Evolutionary conservation across 345 rosid species (phyloP), one percentile per base, ranked within the genome.

Genomic region (Aquilaria malaccensis): DNA sequence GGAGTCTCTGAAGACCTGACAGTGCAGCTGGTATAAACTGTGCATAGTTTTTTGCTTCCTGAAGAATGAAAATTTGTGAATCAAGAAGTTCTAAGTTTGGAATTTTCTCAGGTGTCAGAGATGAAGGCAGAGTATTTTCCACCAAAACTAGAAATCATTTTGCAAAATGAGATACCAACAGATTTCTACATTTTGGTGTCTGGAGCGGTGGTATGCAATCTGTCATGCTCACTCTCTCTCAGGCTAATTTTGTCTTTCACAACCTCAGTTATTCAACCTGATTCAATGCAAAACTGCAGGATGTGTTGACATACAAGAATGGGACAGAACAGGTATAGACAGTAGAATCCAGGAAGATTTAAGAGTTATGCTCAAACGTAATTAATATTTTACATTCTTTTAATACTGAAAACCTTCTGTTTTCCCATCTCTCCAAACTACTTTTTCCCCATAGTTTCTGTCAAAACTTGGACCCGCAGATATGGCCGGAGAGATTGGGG

Each of bases 401-500:
- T 37, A 54, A 2, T 0, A 15, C 30, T 22, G 4, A 54, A 6
- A 45, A 45, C 12, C 13, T 49, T 56, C 14, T 22, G 22, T 9
- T 33, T 33, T 50, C 4, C 37, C 9, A 33, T 31, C 50, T 50
- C 15, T 22, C 43, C 5, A 50, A 55, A 55, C 73, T 60, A 54
- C 2, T 13, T 10, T 65, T 49, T 33, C 62, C n/a, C 51, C 46
- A 32, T 56, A 91, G 96, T 50, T 75, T 63, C 69, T 90, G 74
- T 72, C 80, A 22, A 84, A 81, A 76, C 77, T 85, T 76, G 95
- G 84, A 65, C 62, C 90, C 6, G 79, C 83, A 52, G 85, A 82
- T 31, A 73, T 94, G 85, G 87, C 83, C 52, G 99, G 99, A 74
- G 99, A 93, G 66, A 80, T 93, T 59, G 97, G 95, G 47, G 98